Conservation (phyloP, 2,329 filamentous ascomycete genomes). For the Xylaria sp. region DNA sequence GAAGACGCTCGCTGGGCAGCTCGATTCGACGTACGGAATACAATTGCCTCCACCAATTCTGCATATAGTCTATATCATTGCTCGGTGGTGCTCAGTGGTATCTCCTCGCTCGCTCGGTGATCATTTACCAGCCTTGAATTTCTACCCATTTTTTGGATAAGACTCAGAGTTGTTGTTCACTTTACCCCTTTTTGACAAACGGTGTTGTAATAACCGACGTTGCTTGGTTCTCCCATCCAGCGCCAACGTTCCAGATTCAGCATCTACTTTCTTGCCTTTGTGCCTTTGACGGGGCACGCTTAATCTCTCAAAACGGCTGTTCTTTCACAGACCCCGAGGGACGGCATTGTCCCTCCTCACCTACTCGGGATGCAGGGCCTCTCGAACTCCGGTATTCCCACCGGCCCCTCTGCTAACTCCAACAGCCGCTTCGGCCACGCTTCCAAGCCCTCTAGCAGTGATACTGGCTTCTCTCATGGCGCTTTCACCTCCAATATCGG, state of each 20-base stretch:
- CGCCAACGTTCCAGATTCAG: conserved; percentile 25
- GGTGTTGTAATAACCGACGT: conserved; percentile 30
- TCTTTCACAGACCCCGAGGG: conserved; percentile 70
- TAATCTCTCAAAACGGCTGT: conserved; percentile 73
- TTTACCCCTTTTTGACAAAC: conserved; percentile 25
- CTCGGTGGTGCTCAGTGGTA: conserved; percentile 14
- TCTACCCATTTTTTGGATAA: conserved; percentile 26
- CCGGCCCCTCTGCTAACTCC: conserved; percentile 48
- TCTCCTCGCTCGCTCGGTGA: conserved; percentile 25
- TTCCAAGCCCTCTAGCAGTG: conserved; percentile 76
- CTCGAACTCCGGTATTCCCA: conserved; percentile 57
- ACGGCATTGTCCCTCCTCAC: conserved; percentile 82
- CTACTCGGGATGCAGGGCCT: conserved; percentile 89
- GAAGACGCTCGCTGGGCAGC: conserved; percentile 14
- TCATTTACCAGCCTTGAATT: conserved; percentile 26
- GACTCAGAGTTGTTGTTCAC: conserved; percentile 24
- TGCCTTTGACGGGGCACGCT: conserved; percentile 46
- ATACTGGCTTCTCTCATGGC: conserved; percentile 87
- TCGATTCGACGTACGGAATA: conserved; percentile 19
- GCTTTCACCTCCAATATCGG: conserved; percentile 86
- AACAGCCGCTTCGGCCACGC: conserved; percentile 63
- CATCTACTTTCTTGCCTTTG: conserved; percentile 34
- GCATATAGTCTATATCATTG: conserved; percentile 29
- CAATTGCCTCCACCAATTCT: conserved; percentile 15
- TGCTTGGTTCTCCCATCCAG: conserved; percentile 26